Evolutionary conservation across 169 alveolate genomes (phyloP).

Genomic region (Cryptosporidium xiaoi): DNA sequence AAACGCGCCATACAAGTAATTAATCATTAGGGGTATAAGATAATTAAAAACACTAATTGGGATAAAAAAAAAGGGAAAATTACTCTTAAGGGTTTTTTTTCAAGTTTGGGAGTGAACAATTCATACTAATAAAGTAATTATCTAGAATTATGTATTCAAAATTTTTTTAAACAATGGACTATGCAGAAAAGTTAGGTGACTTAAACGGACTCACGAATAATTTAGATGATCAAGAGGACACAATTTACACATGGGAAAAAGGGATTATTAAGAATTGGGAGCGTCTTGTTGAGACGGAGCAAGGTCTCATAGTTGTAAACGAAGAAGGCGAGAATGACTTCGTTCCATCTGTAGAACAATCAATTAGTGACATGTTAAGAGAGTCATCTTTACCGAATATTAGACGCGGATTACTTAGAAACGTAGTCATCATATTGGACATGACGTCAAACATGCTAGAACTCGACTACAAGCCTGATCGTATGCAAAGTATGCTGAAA

Average conservation of each 20-base stretch:
- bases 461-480: constrained; percentile 64
- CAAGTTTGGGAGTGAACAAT: no score
- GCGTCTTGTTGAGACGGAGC: constrained; percentile 50
- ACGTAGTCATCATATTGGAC: constrained; percentile 46
- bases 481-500: constrained; percentile 60
- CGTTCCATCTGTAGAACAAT: background rate
- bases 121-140: no score
- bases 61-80: no score
- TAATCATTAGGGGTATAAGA: no score
- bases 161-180: constrained; percentile 15
- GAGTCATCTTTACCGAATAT: background rate
- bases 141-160: no score
- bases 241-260: constrained; percentile 64
- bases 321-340: constrained; percentile 1
- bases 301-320: constrained; percentile 34
- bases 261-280: constrained; percentile 69
- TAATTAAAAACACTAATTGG: no score
- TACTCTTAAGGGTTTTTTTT: no score
- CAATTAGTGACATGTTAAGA: constrained; percentile 13
- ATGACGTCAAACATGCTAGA: constrained; percentile 73
- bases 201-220: background rate
- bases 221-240: constrained; percentile 12
- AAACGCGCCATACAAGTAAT: no score
- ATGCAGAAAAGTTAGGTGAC: constrained; percentile 62
- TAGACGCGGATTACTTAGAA: constrained; percentile 65